Evolutionary conservation across 257 asterid species (phyloP).

Genomic region (Haberlea rhodopensis): DNA sequence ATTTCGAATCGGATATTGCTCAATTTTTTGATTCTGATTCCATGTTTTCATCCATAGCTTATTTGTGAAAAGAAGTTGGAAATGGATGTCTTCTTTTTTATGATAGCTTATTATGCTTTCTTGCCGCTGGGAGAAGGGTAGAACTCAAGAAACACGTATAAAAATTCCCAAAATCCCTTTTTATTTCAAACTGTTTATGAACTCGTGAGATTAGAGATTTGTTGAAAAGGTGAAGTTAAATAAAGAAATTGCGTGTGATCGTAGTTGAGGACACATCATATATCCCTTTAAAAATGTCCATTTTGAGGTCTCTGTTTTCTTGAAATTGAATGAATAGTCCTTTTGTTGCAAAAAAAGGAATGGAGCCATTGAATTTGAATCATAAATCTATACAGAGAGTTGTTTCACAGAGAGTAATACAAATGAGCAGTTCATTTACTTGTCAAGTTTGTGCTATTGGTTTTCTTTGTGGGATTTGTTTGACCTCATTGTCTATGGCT

Average conservation of each 20-base stretch:
- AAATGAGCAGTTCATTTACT: constrained; percentile 71
- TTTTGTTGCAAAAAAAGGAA: constrained; percentile 23
- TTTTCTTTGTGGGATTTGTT: constrained; percentile 78
- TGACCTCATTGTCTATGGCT: constrained; percentile 75
- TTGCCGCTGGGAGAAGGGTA: background rate
- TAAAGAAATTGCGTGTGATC: constrained; percentile 46
- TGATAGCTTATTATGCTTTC: background rate
- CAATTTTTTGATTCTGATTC: background rate
- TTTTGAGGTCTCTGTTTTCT: constrained; percentile 8
- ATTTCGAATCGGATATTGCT: too few relatives aligned
- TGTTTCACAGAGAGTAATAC: constrained; percentile 73
- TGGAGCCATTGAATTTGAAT: constrained; percentile 53
- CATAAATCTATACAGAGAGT: constrained; percentile 70
- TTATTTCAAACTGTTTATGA: background rate
- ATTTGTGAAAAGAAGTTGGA: background rate
- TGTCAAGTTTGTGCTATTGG: constrained; percentile 83
- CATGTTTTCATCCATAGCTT: background rate
- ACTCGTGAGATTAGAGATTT: too few relatives aligned
- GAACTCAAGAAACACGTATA: background rate
- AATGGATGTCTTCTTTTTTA: background rate
- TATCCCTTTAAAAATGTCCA: too few relatives aligned
- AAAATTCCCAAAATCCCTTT: background rate
- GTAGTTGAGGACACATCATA: constrained; percentile 37
- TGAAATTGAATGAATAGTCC: constrained; percentile 22
- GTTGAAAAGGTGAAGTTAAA: constrained; percentile 11